Conservation (phyloP, 2,329 filamentous ascomycete genomes). For the Apiospora aurea region DNA sequence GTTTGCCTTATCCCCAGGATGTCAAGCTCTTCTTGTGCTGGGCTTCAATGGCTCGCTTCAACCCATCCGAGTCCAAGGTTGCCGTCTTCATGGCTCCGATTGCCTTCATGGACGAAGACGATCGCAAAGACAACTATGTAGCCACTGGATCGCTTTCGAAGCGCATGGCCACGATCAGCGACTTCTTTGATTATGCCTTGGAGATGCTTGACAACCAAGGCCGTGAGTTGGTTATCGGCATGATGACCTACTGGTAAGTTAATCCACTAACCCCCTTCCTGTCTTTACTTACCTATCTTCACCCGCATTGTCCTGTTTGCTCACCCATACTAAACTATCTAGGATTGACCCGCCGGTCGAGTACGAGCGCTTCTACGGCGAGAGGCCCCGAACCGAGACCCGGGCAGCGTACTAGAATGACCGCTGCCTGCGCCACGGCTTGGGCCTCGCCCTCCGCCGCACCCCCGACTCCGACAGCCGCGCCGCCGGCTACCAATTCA, state of each 20-base stretch:
- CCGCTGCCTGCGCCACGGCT: conserved; percentile 22
- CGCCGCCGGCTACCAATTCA: background rate
- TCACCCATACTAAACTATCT: too few species aligned
- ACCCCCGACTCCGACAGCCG: background rate
- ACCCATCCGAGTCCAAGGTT: background rate
- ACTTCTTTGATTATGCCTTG: conserved; percentile 16
- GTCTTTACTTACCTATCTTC: background rate
- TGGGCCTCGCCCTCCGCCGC: conserved; percentile 15
- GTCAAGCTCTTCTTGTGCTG: background rate
- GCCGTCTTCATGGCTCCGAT: background rate
- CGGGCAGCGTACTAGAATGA: conserved; percentile 18
- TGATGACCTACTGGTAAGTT: conserved; percentile 23
- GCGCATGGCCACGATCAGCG: background rate
- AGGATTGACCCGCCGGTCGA: background rate
- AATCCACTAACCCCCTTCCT: too few species aligned
- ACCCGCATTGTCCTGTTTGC: too few species aligned
- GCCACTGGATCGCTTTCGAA: background rate
- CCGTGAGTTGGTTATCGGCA: conserved; percentile 2
- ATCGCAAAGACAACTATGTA: background rate
- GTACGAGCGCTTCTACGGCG: background rate
- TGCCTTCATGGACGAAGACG: background rate
- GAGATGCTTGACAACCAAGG: conserved; percentile 10
- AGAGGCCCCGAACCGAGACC: background rate
- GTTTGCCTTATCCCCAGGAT: background rate
- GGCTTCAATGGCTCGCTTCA: background rate